phyloP scores from a whole-genome alignment of 169 alveolate genomes.

The Plasmodium falciparum region DNA sequence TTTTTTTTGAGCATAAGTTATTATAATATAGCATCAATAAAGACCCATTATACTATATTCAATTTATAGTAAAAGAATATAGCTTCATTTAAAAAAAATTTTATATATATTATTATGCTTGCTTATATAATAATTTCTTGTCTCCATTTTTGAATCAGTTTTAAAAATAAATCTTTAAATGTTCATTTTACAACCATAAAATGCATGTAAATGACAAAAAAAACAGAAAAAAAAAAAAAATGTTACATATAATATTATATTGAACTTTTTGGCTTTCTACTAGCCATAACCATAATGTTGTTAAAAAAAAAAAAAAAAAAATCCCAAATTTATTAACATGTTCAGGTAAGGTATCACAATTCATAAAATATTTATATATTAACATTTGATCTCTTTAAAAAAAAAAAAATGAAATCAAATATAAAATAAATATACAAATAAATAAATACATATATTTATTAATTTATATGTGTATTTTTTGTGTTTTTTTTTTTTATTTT shows the following conservation, averaged over 20 bases:
- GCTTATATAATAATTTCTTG: no score
- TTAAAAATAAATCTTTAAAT: no score
- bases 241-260: neutral
- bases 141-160: no score
- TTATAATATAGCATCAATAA: no score
- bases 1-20: no score
- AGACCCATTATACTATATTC: no score
- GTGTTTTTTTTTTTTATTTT: neutral
- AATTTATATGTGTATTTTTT: neutral
- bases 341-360: neutral
- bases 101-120: no score
- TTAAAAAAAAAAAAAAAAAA: slow-evolving; percentile 44
- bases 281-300: slow-evolving; percentile 12
- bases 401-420: neutral
- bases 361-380: neutral
- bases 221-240: slow-evolving; percentile 5
- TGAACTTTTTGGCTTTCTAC: slow-evolving; percentile 1
- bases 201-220: slow-evolving; percentile 22
- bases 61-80: no score
- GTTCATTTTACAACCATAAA: neutral
- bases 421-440: no score
- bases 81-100: no score
- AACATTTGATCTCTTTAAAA: neutral
- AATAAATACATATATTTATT: no score
- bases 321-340: slow-evolving; percentile 1